Evolutionary conservation across 306 rosid genomes (phyloP), one percentile per base, ranked within the genome.

Genomic region (Adenanthera pavonina): DNA sequence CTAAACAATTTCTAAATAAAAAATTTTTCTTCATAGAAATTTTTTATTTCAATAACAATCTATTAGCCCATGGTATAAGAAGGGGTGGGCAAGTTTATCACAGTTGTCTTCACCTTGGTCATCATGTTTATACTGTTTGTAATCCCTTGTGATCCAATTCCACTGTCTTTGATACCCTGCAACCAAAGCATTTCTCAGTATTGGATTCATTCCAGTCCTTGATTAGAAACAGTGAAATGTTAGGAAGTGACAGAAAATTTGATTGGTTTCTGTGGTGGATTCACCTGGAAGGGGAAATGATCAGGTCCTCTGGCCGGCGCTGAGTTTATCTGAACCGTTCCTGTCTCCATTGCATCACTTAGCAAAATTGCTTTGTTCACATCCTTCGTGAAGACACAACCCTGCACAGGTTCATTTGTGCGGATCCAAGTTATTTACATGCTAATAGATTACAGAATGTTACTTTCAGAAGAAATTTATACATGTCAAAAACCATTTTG

Each of bases 261-360:
- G 30, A n/a, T 68, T 53, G 46, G 47, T 54, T 72, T 80, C 25
- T 34, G 25, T 40, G 54, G 15, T 51, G 69, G 15, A n/a, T 80
- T 85, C 25, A 92, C 99, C 94, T 96, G 99, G 51, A 96, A 96
- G 3, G 99, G 98, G 84, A 96, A 96, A 86, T 96, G 99, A 79
- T 96, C 99, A 0, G 99, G 99, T 35, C 99, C 98, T 1, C 99
- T 96, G 78, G 99, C 99, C 0, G 98, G 99, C 20, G 98, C 98
- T 0, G 99, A 96, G 83, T 96, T 96, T 80, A 96, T 96, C 88
- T 96, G 99, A 89, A 96, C 94, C 0, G 98, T 89, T 75, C 99
- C 99, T 0, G 98, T 91, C 76, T 96, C 99, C 98, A 96, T 93
- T 82, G 99, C 97, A 82, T 96, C 98, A 64, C 99, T 81, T 65